A percentile compares a stretch with the other conserved stretches of the same genome.
phyloP scores from a whole-genome alignment of 176 grass and related monocot species.

The Secale cereale region DNA sequence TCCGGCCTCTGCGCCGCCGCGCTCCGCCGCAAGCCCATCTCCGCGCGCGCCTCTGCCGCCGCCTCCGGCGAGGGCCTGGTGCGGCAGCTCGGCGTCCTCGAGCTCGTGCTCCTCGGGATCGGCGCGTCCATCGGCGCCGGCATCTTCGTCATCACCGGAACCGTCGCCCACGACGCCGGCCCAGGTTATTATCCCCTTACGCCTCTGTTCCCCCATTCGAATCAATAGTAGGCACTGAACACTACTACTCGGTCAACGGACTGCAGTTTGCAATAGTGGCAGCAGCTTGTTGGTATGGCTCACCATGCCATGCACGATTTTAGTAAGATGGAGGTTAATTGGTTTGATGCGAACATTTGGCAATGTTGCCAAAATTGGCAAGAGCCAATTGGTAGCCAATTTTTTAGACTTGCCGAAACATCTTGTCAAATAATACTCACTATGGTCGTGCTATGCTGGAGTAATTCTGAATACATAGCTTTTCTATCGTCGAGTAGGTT shows the following conservation, averaged over 20 bases:
- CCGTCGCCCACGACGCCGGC: constrained; percentile 89
- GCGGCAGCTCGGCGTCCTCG: constrained; percentile 72
- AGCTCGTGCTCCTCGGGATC: constrained; percentile 85
- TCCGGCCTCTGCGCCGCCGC: constrained; percentile 64
- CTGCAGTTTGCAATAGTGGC: background rate
- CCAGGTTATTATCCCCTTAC: constrained; percentile 44
- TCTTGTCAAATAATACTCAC: too few relatives aligned
- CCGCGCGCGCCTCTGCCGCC: constrained; percentile 18
- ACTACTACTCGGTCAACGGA: background rate
- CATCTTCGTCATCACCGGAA: constrained; percentile 94
- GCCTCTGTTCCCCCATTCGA: background rate
- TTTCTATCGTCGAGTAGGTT: background rate
- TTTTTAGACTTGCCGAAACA: too few relatives aligned
- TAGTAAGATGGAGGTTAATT: background rate
- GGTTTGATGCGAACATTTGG: too few relatives aligned
- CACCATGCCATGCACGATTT: background rate
- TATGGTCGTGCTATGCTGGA: too few relatives aligned
- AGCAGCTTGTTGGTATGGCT: background rate
- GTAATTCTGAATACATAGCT: background rate
- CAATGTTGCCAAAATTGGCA: too few relatives aligned
- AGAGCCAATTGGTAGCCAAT: too few relatives aligned
- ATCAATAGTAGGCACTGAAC: background rate
- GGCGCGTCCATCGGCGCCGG: constrained; percentile 93
- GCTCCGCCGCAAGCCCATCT: constrained; percentile 69
- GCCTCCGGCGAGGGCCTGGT: constrained; percentile 57